Evolutionary conservation across 2,329 filamentous ascomycete genomes (phyloP), one percentile per base, ranked within the genome.

Genomic region (Fusarium hainanense): DNA sequence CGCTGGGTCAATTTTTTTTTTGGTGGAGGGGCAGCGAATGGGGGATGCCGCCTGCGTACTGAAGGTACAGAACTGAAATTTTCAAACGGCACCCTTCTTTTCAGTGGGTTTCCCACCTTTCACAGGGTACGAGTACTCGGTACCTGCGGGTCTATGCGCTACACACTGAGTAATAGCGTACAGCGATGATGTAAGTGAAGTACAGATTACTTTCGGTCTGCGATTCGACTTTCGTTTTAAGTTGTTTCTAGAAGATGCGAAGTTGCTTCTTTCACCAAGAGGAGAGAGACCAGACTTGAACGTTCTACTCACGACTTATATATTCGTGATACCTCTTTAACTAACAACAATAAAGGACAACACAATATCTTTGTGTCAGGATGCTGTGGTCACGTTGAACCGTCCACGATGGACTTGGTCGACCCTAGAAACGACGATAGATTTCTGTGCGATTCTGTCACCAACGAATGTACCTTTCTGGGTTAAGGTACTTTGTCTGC

Each of bases 391-490:
- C 65, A 69, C 60, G 34, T 61, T 65, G 23, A 42, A 51, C 37
- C 52, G 18, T 62, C 23, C 40, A 55, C 43, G 23, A 61, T 55
- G 41, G 48, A 46, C 44, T 52, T 46, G 30, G 62, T n/a, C 57
- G 54, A 50, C 52, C 55, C 68, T 67, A 57, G 69, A 71, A 71
- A 56, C 55, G 52, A 71, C 69, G 68, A 71, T 54, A 50, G 66
- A 49, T 70, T 71, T 71, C 68, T 66, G 50, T 69, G 60, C 56
- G 68, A 69, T 71, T 71, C 68, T 63, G 64, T 62, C 64, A 63
- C 46, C 56, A 62, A 37, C 43, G 28, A 44, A 48, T 27, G 21
- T 41, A 52, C 49, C n/a, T 41, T 52, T 32, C 27, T n/a, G 21
- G 20, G 23, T 11, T 34, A 51, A 41, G 23, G 49, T 14, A 51